phyloP scores from a whole-genome alignment of 2,329 filamentous ascomycete species.

The Metarhizium anisopliae region DNA sequence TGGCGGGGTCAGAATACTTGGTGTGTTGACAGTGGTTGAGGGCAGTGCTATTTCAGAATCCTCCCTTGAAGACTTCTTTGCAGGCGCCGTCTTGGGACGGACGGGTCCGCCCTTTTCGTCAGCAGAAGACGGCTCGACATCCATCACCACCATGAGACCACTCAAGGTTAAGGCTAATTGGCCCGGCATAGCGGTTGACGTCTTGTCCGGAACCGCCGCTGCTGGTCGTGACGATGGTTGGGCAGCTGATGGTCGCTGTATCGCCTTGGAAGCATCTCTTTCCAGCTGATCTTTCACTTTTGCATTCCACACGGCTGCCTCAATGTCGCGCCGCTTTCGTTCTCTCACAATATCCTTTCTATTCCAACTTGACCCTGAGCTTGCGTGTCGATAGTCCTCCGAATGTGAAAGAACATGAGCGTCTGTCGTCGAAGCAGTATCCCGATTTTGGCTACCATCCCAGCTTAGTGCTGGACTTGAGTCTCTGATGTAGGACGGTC shows the following conservation, averaged over 20 bases:
- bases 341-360: conserved; percentile 30
- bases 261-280: background rate
- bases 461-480: background rate
- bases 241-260: background rate
- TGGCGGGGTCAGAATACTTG: conserved; percentile 21
- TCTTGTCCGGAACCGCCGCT: background rate
- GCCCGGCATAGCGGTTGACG: background rate
- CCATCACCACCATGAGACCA: conserved; percentile 30
- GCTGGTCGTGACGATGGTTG: background rate
- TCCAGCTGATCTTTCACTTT: conserved; percentile 13
- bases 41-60: background rate
- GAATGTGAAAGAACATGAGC: conserved; percentile 11
- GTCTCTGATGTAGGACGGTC: background rate
- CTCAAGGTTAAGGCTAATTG: conserved; percentile 16
- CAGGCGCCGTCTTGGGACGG: background rate
- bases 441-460: background rate
- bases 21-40: background rate
- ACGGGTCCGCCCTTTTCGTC: conserved; percentile 2
- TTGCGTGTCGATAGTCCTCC: conserved; percentile 9
- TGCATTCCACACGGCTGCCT: conserved; percentile 18
- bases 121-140: conserved; percentile 23
- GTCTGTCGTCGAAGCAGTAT: background rate
- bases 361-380: conserved; percentile 16
- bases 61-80: background rate
- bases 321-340: conserved; percentile 31